Conservation (phyloP, 164 flowering plant species). For the Hamamelis virginiana region DNA sequence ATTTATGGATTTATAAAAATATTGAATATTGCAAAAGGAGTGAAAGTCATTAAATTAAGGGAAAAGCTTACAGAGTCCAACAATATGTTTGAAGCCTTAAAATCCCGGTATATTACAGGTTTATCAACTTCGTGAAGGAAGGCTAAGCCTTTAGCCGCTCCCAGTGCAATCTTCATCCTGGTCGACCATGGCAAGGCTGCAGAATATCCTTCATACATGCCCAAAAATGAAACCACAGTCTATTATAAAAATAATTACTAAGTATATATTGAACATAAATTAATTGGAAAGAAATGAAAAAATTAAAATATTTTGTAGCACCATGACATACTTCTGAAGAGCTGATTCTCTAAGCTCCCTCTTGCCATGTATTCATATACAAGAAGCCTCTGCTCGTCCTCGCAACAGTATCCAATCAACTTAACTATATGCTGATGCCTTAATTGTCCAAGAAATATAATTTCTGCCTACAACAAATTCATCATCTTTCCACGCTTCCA, state of each 20-base stretch:
- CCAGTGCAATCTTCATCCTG: conserved; percentile 35
- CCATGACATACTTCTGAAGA: conserved; percentile 35
- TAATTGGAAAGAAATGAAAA: no score
- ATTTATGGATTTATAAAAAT: no score
- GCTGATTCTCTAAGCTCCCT: conserved; percentile 35
- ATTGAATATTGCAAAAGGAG: no score
- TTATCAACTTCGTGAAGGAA: conserved; percentile 32
- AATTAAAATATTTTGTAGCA: no score
- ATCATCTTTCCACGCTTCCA: no score
- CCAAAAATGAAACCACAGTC: neutral
- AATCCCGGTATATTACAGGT: conserved; percentile 32
- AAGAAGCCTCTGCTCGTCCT: conserved; percentile 30
- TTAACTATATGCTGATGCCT: conserved; percentile 32
- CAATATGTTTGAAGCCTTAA: conserved; percentile 31
- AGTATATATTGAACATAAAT: no score
- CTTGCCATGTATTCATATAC: conserved; percentile 33
- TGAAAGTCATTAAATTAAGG: no score
- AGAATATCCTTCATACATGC: conserved; percentile 16
- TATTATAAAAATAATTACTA: no score
- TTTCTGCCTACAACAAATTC: conserved; percentile 29
- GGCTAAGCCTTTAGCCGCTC: conserved; percentile 32
- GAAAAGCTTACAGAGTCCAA: conserved; percentile 23
- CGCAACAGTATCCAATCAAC: conserved; percentile 33
- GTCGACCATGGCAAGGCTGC: conserved; percentile 31
- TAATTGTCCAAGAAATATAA: conserved; percentile 34